phyloP scores from a whole-genome alignment of 225 moss, liverwort and hornwort genomes.

The Rhytidiadelphus loreus region DNA sequence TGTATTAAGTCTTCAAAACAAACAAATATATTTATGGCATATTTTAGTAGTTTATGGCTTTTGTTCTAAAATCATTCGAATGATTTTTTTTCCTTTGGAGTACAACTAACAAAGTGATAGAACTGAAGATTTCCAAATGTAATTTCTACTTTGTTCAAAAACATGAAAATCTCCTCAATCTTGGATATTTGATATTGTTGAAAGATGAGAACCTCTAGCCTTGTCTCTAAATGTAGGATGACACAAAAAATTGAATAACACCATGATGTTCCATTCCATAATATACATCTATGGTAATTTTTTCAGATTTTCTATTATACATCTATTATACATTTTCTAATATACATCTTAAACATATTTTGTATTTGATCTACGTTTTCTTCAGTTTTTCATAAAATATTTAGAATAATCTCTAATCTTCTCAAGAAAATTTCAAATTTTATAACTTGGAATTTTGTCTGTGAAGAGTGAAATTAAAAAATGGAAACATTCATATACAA shows the following conservation, averaged over 20 bases:
- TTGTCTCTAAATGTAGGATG: background rate
- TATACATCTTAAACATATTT: background rate
- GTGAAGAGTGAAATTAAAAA: background rate
- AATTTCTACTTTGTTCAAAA: background rate
- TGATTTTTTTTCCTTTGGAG: background rate
- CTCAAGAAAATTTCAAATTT: background rate
- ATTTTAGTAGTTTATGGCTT: no score
- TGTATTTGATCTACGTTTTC: accelerated
- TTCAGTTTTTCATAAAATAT: background rate
- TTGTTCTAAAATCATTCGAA: background rate
- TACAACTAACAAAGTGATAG: no score
- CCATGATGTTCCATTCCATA: background rate
- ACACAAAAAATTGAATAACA: background rate
- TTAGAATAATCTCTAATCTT: background rate
- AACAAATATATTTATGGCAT: no score
- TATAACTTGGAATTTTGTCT: background rate
- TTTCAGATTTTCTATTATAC: background rate
- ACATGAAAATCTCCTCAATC: no score
- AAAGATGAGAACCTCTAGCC: background rate
- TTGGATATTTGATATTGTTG: background rate
- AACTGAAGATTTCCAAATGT: background rate
- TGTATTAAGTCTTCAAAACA: no score
- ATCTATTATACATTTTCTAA: no score
- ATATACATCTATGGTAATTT: background rate
- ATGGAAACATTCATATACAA: background rate